A percentile compares a stretch with the other conserved stretches of the same genome.
Conservation (phyloP, 345 rosid species). For the Eucalyptus polybractea region DNA sequence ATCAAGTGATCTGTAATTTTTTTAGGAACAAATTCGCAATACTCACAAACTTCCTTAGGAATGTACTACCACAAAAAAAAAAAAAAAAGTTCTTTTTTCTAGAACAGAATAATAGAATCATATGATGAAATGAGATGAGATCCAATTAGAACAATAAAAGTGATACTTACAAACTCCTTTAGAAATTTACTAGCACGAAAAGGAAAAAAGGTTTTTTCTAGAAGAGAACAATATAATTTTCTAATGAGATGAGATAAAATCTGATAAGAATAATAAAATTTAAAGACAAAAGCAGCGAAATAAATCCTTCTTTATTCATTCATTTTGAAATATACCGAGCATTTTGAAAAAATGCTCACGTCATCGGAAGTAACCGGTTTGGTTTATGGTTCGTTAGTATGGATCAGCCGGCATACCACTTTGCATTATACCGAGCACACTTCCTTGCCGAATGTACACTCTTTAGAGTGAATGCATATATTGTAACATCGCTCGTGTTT, state of each 20-base stretch:
- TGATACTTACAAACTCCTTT: not conserved
- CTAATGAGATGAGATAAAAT: not conserved
- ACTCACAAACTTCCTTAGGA: too few species aligned
- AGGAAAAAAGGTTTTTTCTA: too few species aligned
- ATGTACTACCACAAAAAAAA: too few species aligned
- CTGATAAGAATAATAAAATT: not conserved
- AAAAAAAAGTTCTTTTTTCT: not conserved
- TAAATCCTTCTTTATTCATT: not conserved
- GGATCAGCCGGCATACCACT: not conserved
- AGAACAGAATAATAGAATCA: too few species aligned
- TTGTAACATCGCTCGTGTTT: not conserved
- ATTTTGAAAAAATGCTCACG: not conserved
- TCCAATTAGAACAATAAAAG: too few species aligned
- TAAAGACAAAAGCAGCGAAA: not conserved
- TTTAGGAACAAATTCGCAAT: too few species aligned
- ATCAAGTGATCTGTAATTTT: not conserved
- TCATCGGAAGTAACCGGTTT: not conserved
- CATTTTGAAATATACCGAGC: too few species aligned
- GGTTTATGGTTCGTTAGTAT: not conserved
- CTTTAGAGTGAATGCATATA: not conserved
- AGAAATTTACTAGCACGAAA: not conserved
- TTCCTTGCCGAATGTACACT: not conserved
- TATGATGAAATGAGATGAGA: too few species aligned
- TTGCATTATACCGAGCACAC: not conserved
- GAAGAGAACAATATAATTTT: not conserved